Evolutionary conservation across 768 basidiomycete genomes (phyloP).

Genomic region (Psilocybe cyanescens): DNA sequence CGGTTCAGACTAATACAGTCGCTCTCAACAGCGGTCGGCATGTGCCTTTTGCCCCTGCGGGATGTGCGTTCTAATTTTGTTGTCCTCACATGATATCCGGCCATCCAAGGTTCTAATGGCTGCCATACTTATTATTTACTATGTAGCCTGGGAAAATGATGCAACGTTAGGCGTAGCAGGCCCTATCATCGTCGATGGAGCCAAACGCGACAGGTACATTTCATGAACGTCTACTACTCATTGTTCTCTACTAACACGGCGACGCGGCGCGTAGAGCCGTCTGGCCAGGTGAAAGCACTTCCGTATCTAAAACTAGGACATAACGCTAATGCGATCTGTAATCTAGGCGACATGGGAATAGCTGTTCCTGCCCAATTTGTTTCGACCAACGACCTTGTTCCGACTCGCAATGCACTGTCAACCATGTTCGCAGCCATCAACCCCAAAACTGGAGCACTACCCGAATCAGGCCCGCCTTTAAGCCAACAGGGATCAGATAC

Average conservation of each 20-base stretch:
- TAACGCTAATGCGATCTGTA: background rate
- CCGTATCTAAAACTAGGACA: background rate
- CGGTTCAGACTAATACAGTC: constrained; percentile 61
- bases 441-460: constrained; percentile 55
- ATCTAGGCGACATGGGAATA: constrained; percentile 61
- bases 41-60: constrained; percentile 49
- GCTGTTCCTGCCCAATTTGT: constrained; percentile 65
- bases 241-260: background rate
- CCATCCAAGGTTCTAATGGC: background rate
- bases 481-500: constrained; percentile 54
- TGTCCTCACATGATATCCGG: background rate
- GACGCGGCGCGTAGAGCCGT: constrained; percentile 41
- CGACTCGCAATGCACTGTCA: constrained; percentile 57
- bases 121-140: background rate
- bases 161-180: constrained; percentile 58
- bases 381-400: constrained; percentile 60
- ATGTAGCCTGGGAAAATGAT: constrained; percentile 55
- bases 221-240: background rate
- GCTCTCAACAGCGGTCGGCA: constrained; percentile 52
- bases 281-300: constrained; percentile 47
- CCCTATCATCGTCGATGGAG: constrained; percentile 64
- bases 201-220: constrained; percentile 57
- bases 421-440: constrained; percentile 62
- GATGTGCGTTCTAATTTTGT: constrained; percentile 31
- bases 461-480: constrained; percentile 54